phyloP scores from a whole-genome alignment of 139 green algal genomes.

The Coelastrella sp. region DNA sequence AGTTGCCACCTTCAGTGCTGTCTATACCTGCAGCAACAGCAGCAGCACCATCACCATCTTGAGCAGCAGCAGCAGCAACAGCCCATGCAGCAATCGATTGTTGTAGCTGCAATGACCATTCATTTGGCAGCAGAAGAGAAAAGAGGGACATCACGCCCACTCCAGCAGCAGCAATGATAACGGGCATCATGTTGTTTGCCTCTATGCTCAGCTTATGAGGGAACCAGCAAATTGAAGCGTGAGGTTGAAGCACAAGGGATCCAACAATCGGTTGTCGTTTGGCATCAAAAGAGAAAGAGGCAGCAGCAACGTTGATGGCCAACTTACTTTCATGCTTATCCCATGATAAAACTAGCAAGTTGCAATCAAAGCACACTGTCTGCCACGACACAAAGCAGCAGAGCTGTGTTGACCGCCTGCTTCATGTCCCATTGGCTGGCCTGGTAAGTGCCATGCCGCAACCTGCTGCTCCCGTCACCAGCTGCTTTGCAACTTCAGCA shows the following conservation, averaged over 20 bases:
- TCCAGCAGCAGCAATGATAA: no score
- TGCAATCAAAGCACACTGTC: no score
- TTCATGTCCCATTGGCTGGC: neutral
- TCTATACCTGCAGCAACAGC: neutral
- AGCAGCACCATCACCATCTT: slow-evolving; percentile 65
- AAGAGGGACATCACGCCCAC: neutral
- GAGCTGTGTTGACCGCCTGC: neutral
- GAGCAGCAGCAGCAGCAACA: slow-evolving; percentile 44
- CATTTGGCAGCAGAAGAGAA: neutral
- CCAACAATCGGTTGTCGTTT: neutral
- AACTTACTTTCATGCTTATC: no score
- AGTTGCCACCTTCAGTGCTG: slow-evolving; percentile 80
- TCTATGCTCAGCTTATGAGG: no score
- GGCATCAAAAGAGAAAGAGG: neutral
- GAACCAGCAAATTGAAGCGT: no score
- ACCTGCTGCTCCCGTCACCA: neutral
- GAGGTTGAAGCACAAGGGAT: no score
- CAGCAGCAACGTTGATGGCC: no score
- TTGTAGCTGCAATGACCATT: neutral
- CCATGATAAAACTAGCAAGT: no score
- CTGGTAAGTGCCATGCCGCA: neutral
- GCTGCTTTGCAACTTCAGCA: neutral
- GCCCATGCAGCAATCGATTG: neutral
- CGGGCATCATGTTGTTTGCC: no score
- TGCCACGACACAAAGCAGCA: no score